Evolutionary conservation across 192 early-diverging fungal species (phyloP), one percentile per base, ranked within the genome.

Genomic region (Umbelopsis sp.): DNA sequence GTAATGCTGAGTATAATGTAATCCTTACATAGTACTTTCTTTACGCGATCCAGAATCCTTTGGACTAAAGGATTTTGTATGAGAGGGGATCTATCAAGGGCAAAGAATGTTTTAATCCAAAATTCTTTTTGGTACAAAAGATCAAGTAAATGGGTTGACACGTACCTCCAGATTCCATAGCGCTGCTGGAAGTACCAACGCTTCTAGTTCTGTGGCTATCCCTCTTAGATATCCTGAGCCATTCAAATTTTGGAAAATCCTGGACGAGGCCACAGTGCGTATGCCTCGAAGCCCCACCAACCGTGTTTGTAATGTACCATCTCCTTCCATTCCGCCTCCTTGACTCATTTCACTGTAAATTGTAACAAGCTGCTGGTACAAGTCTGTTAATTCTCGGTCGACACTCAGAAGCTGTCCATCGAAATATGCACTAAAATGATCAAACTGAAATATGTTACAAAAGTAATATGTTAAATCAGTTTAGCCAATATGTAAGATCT

Each of bases 361-460:
- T 27, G 25, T 61, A 10, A 61, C 55, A 2, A 61, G 55, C 5
- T 35, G 55, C 25, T 61, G 23, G 16, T 61, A 61, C 13, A 61
- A 18, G 11, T 61, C 55, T 2, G 55, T 61, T 18, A 61, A 12
- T n/a, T 25, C 25, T 35, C 55, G 55, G 18, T 61, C 55, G 13
- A 61, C 25, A 16, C 55, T 61, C 55, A 61, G 18, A 6, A 61
- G 27, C 7, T 61, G 5, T 18, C 55, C 55, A 35, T 61, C 55
- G 30, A 61, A 61, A 35, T 61, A 61, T 27, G 55, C 55, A n/a
- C 27, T 35, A 61, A 61, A 61, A 25, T 61, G 55, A 61, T 61
- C 55, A 61, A 61, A 61, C 55, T 61, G 23, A 6, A 49, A 20
- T 16, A 49, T 2, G 4, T 16, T 21, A 16, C 15, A 49, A 48